Base-by-base conservation (phyloP, 1,284 basidiomycete species). In the Irpex sp. region DNA sequence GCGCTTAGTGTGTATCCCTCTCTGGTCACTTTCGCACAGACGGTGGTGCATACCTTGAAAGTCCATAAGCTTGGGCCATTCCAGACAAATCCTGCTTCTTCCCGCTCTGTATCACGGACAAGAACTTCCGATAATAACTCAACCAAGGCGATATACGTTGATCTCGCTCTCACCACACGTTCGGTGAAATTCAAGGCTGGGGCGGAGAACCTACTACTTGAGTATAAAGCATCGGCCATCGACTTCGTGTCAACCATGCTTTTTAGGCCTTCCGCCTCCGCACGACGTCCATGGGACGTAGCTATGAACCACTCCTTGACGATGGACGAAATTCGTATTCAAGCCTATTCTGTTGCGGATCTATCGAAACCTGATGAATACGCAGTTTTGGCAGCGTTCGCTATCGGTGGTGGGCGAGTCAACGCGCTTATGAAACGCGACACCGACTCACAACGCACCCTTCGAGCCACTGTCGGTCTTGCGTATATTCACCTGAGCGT, bases 1-100 rank as follows among this genome's bases (percentile, higher is more conserved):
- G 74, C 76, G n/a, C 67, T 86, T 54, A 74, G 72, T 12, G 74
- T 89, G 7, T 81, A 78, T 37, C 88, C 89, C 12, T 82, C 83
- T 63, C 74, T 89, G 21, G 82, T 91, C 69, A 73, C 78, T 42
- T 88, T 91, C 66, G 78, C 82, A 5, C 86, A 85, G 69, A 77
- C 82, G 62, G 67, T 82, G 37, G 73, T 90, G 18, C 83, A 83
- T 19, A 77, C 84, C 18, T 77, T 75, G 47, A 76, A 77, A 49
- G 62, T 61, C 47, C 63, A 70, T 36, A 58, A 58, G 48, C 56
- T 42, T 1, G 58, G 36, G 21, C 33, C 48, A 33, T 52, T 59
- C 58, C 19, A 21, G 12, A 35, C 47, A 28, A 37, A 45, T 12
- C 8, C 28, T 3, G 47, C 8, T 6, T n/a, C 57, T 58, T 45